phyloP scores from a whole-genome alignment of 257 asterid species.

The Fraxinus cuspidata region DNA sequence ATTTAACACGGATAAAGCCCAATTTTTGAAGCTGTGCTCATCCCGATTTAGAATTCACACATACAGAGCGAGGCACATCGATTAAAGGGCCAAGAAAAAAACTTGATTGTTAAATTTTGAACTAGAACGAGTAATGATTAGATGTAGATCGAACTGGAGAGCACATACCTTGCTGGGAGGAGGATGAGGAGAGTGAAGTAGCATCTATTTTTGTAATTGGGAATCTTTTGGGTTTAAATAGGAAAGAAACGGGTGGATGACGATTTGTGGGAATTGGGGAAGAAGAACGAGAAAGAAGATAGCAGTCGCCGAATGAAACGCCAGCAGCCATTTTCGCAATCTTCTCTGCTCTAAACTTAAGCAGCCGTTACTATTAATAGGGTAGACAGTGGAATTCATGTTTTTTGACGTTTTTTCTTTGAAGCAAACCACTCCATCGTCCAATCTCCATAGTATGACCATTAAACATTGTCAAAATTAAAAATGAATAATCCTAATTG shows the following conservation, averaged over 20 bases:
- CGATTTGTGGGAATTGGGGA: background rate
- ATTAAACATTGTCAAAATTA: too few species aligned
- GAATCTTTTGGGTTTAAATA: background rate
- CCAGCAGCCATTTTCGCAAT: constrained; percentile 2
- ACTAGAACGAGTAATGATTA: background rate
- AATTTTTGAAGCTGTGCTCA: background rate
- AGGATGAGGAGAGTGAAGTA: background rate
- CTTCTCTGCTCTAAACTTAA: background rate
- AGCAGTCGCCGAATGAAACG: constrained; percentile 5
- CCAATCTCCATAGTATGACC: too few species aligned
- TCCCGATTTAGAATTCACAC: background rate
- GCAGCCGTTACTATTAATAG: background rate
- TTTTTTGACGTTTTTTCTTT: too few species aligned
- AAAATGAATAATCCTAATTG: too few species aligned
- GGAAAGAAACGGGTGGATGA: background rate
- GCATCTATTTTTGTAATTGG: background rate
- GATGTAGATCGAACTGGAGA: background rate
- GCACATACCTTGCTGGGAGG: constrained; percentile 9
- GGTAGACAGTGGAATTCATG: background rate
- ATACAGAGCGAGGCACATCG: background rate
- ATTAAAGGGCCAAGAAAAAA: background rate
- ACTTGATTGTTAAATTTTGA: background rate
- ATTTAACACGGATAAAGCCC: background rate
- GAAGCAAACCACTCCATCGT: too few species aligned
- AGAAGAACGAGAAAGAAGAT: background rate